These are phyloP conservation scores for Trametes cingulata DNA, from an alignment of 768 basidiomycete genomes.

Conservation along the genomic window DNA sequence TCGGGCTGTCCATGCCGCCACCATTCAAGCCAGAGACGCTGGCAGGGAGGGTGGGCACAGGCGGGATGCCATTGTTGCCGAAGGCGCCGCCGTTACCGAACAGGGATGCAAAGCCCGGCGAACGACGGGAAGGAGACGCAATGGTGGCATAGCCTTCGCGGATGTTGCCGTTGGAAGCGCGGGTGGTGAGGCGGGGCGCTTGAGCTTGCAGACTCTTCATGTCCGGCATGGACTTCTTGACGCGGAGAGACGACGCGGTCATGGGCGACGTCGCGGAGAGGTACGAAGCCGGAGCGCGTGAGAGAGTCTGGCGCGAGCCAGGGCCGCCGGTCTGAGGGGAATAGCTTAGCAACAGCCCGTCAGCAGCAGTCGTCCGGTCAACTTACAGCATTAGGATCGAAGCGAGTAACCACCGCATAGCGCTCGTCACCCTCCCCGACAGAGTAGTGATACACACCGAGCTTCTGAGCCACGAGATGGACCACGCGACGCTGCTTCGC, in stretches of 20 bases:
- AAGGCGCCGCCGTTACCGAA: constrained; percentile 51
- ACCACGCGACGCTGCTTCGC: constrained; percentile 90
- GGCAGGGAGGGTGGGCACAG: constrained; percentile 77
- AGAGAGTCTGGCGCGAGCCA: constrained; percentile 66
- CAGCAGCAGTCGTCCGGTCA: constrained; percentile 10
- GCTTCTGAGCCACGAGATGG: constrained; percentile 94
- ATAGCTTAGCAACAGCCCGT: constrained; percentile 1
- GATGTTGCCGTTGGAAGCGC: constrained; percentile 87
- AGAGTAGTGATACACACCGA: constrained; percentile 93
- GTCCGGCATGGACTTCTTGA: constrained; percentile 99
- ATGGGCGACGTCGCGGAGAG: constrained; percentile 55
- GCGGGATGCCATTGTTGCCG: constrained; percentile 56
- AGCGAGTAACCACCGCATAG: constrained; percentile 91
- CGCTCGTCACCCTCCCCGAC: constrained; percentile 91
- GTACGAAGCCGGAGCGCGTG: constrained; percentile 81
- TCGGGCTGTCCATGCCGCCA: constrained; percentile 38
- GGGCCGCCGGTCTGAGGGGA: constrained; percentile 43
- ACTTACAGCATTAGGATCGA: constrained; percentile 79
- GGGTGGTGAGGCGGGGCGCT: constrained; percentile 75
- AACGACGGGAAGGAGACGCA: constrained; percentile 76
- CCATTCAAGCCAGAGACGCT: constrained; percentile 48
- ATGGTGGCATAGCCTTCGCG: constrained; percentile 86
- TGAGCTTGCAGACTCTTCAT: constrained; percentile 84
- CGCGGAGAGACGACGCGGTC: constrained; percentile 61
- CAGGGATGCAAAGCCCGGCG: constrained; percentile 70